Conservation (phyloP, 2,329 filamentous ascomycete genomes). For the Dendrostoma leiphaemia region DNA sequence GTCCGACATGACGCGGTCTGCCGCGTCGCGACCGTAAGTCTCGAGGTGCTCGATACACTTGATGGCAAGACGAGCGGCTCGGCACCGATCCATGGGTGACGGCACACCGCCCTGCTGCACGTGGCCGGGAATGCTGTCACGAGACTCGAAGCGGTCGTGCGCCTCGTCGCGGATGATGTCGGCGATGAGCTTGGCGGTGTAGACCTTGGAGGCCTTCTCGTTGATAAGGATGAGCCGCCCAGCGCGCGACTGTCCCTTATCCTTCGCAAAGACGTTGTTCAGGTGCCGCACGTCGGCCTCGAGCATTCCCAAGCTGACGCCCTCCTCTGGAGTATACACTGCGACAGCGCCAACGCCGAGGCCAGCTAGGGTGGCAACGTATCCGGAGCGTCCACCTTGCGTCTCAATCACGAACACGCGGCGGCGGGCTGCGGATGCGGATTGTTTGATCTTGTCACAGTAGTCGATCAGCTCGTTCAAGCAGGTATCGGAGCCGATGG, state of each 20-base stretch:
- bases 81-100: slow-evolving; percentile 92
- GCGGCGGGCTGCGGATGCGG: slow-evolving; percentile 86
- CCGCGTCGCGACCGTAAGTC: slow-evolving; percentile 63
- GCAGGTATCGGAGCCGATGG: slow-evolving; percentile 92
- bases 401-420: slow-evolving; percentile 98
- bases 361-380: slow-evolving; percentile 86
- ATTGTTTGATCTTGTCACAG: slow-evolving; percentile 97
- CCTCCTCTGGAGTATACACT: slow-evolving; percentile 96
- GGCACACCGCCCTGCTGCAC: slow-evolving; percentile 93
- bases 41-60: slow-evolving; percentile 94
- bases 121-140: slow-evolving; percentile 88
- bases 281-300: slow-evolving; percentile 86
- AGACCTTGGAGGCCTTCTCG: slow-evolving; percentile 87
- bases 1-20: slow-evolving; percentile 69
- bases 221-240: slow-evolving; percentile 96
- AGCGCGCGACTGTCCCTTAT: slow-evolving; percentile 84
- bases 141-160: slow-evolving; percentile 85
- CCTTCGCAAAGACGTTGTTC: slow-evolving; percentile 78
- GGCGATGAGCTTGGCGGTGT: slow-evolving; percentile 89
- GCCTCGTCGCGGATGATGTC: slow-evolving; percentile 95
- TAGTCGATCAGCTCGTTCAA: slow-evolving; percentile 93
- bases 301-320: slow-evolving; percentile 90
- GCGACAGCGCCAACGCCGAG: slow-evolving; percentile 88
- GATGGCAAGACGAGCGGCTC: slow-evolving; percentile 87
- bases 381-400: slow-evolving; percentile 91